phyloP scores from a whole-genome alignment of 2,329 filamentous ascomycete genomes.

The Lecanicillium sp. region DNA sequence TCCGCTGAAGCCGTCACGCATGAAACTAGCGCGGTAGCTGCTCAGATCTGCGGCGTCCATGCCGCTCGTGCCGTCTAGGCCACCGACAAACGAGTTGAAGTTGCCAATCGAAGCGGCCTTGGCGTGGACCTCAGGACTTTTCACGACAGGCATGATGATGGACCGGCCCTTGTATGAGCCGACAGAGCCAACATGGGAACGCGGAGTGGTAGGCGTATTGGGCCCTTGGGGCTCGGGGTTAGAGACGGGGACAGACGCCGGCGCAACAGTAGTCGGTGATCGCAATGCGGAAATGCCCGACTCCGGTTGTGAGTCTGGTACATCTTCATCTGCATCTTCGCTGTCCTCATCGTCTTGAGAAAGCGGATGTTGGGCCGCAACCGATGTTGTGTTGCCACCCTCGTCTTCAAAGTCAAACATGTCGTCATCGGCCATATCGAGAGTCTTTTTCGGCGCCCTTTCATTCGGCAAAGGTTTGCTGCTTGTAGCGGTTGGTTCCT shows the following conservation, averaged over 20 bases:
- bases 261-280: slow-evolving; percentile 34
- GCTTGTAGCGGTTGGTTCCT: slow-evolving; percentile 17
- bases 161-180: slow-evolving; percentile 51
- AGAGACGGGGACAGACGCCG: slow-evolving; percentile 37
- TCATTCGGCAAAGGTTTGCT: slow-evolving; percentile 17
- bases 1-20: slow-evolving; percentile 34
- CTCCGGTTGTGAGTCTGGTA: slow-evolving; percentile 2
- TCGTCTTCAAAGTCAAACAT: slow-evolving; percentile 42
- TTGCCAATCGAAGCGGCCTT: slow-evolving; percentile 43
- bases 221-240: slow-evolving; percentile 24
- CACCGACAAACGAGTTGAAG: slow-evolving; percentile 47
- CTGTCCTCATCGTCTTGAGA: slow-evolving; percentile 24
- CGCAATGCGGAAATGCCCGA: slow-evolving; percentile 12
- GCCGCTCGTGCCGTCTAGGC: slow-evolving; percentile 44
- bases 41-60: slow-evolving; percentile 40
- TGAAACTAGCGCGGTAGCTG: slow-evolving; percentile 38
- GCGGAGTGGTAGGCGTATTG: slow-evolving; percentile 27
- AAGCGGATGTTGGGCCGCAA: slow-evolving; percentile 13
- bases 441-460: slow-evolving; percentile 6
- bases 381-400: slow-evolving; percentile 27
- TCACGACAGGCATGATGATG: slow-evolving; percentile 47
- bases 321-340: slow-evolving; percentile 28
- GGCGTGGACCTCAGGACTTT: slow-evolving; percentile 42
- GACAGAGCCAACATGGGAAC: slow-evolving; percentile 35
- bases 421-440: slow-evolving; percentile 30